Evolutionary conservation across 2,329 filamentous ascomycete species (phyloP).

Genomic region (Onygena corvina): DNA sequence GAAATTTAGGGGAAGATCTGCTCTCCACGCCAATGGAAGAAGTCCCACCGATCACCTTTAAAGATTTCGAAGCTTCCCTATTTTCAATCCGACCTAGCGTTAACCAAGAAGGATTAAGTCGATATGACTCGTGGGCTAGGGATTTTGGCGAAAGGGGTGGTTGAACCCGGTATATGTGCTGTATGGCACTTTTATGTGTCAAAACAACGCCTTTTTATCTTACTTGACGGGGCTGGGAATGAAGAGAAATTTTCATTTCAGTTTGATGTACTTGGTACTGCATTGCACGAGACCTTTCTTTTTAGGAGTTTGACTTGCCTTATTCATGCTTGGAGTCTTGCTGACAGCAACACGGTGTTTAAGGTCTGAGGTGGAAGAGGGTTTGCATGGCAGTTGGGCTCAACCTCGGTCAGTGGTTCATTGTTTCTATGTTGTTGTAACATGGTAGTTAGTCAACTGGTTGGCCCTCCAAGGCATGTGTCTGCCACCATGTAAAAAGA

Average conservation of each 20-base stretch:
- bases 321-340: neutral
- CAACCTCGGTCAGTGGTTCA: neutral
- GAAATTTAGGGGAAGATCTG: conserved; percentile 78
- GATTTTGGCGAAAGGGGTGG: conserved; percentile 89
- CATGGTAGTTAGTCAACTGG: no score
- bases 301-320: neutral
- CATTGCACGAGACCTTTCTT: conserved; percentile 2
- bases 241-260: no score
- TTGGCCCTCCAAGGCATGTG: no score
- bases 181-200: neutral
- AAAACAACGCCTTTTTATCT: neutral
- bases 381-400: neutral
- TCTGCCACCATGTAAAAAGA: no score
- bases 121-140: conserved; percentile 87
- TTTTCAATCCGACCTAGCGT: conserved; percentile 81
- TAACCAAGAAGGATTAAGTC: conserved; percentile 66
- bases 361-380: neutral
- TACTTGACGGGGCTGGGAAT: neutral
- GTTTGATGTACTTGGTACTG: neutral
- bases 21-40: conserved; percentile 88
- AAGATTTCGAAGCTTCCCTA: conserved; percentile 76
- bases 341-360: neutral
- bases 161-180: conserved; percentile 25
- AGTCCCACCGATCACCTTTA: conserved; percentile 71
- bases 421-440: neutral